Base-by-base conservation (phyloP, 257 asterid species). In the Solanum gracilifrons region DNA sequence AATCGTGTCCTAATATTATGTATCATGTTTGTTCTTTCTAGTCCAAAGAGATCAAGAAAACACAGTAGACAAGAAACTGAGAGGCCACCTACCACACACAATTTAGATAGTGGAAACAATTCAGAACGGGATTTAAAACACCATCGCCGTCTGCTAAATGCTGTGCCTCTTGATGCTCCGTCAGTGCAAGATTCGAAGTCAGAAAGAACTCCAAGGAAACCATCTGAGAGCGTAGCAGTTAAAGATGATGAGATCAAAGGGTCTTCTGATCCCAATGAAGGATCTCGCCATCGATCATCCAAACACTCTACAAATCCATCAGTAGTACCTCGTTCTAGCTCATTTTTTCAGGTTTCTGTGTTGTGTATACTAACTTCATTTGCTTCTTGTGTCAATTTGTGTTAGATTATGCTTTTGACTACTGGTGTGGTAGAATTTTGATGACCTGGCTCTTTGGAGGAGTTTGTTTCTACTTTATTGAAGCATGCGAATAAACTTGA, bases 11-110 rank as follows among this genome's bases (percentile, higher is more conserved):
- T 82, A 82, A 29, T 82, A 15, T 18, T 82, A 2, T 31, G 68
- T 31, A 82, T 29, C 69, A 10, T 82, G 13, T 82, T 48, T 82
- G 69, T 48, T 82, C 90, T 82, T 88, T 58, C 55, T 88, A 96
- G 99, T 92, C 99, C 98, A 51, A 97, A 95, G 94, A 94, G 97
- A 92, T 95, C 92, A 82, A 91, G 97, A 91, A 91, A 95, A 86
- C 98, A 95, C 90, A 96, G 92, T 83, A 94, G 93, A 90, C 92
- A 90, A 41, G 95, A 90, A 88, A 90, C 90, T 77, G 98, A 94
- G 87, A 93, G 93, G 85, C 89, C 86, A n/a, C 74, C 88, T 36
- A 71, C 87, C 13, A 62, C 80, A 75, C 33, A 85, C 41, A 88
- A 90, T 66, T 62, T 89, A 88, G 94, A 90, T 25, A 89, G 33